Conservation (phyloP, 805 yeast species). For the Cyberlindnera mississippiensis region DNA sequence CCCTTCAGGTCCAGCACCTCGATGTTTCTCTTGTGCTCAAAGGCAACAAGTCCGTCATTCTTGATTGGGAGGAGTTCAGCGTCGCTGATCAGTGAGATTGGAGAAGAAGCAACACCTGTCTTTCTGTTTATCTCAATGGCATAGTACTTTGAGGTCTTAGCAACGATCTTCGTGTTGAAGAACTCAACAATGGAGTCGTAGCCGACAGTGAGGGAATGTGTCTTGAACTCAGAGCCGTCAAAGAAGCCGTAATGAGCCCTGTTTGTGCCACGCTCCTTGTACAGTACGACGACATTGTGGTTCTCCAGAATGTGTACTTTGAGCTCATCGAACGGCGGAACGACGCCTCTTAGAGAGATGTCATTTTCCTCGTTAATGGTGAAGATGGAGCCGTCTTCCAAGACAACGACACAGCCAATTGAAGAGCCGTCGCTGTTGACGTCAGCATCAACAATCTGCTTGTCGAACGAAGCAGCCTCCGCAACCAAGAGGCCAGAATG, state of each 20-base stretch:
- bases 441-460: constrained; percentile 8
- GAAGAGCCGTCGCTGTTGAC: neutral
- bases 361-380: neutral
- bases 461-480: constrained; percentile 13
- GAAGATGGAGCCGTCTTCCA: constrained; percentile 16
- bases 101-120: constrained; percentile 12
- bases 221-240: constrained; percentile 12
- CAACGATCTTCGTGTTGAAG: constrained; percentile 24
- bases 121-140: constrained; percentile 11
- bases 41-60: constrained; percentile 19
- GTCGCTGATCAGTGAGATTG: constrained; percentile 6
- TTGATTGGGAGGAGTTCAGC: constrained; percentile 18
- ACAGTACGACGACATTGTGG: constrained; percentile 17
- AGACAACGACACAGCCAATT: constrained; percentile 8
- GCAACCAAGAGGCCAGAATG: constrained; percentile 13
- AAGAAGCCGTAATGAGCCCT: constrained; percentile 13
- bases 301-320: constrained; percentile 13
- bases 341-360: constrained; percentile 1
- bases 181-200: constrained; percentile 21
- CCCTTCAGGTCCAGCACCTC: constrained; percentile 17
- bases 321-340: constrained; percentile 8
- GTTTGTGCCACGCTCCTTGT: constrained; percentile 5
- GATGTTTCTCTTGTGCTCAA: constrained; percentile 21
- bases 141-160: constrained; percentile 8
- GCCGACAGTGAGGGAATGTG: constrained; percentile 10